These are phyloP conservation scores for Amanita rimosa DNA, from an alignment of 768 basidiomycete genomes.

Conservation along the genomic window DNA sequence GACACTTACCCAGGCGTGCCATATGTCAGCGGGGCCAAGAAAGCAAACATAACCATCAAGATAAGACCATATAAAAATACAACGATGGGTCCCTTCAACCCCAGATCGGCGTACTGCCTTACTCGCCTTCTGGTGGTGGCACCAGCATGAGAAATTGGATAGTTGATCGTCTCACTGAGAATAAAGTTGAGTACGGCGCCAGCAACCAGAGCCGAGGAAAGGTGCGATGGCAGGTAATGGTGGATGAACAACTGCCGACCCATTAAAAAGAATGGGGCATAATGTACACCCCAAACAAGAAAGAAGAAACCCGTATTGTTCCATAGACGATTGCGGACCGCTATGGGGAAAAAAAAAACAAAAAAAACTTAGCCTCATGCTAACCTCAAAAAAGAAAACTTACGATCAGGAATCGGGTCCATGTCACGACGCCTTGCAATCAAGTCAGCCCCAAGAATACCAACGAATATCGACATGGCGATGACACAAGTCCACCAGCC, in stretches of 20 bases:
- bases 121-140: slow-evolving; percentile 48
- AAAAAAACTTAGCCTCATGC: neutral
- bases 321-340: slow-evolving; percentile 87
- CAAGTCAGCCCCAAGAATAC: slow-evolving; percentile 83
- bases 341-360: no score
- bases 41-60: slow-evolving; percentile 59
- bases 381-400: slow-evolving; percentile 20
- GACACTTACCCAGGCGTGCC: slow-evolving; percentile 84
- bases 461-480: slow-evolving; percentile 78
- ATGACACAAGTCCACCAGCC: slow-evolving; percentile 94
- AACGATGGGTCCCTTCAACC: slow-evolving; percentile 62
- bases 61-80: slow-evolving; percentile 44
- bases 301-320: slow-evolving; percentile 96
- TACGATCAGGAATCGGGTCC: slow-evolving; percentile 81
- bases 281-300: slow-evolving; percentile 90
- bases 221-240: slow-evolving; percentile 94
- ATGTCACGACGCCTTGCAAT: slow-evolving; percentile 78
- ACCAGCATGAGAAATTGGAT: slow-evolving; percentile 73
- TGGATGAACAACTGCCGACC: slow-evolving; percentile 94
- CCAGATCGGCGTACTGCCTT: slow-evolving; percentile 59
- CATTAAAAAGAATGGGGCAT: slow-evolving; percentile 97
- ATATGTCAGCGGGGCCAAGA: slow-evolving; percentile 85
- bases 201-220: slow-evolving; percentile 85
- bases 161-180: slow-evolving; percentile 84
- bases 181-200: slow-evolving; percentile 89